Evolutionary conservation across 2,329 filamentous ascomycete genomes (phyloP).

Genomic region (Nectriaceae sp.): DNA sequence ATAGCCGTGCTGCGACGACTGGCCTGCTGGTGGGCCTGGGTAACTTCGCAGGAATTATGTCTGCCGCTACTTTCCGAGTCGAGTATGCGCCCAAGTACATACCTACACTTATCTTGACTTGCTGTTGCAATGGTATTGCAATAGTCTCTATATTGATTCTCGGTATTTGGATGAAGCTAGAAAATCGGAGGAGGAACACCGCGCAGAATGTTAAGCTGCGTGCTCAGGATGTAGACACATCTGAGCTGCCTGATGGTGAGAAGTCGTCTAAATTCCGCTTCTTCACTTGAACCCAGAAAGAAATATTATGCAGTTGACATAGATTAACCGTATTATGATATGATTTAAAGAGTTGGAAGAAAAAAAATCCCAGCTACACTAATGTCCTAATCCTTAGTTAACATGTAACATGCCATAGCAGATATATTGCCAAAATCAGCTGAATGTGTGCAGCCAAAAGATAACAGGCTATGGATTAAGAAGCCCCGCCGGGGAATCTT

Average conservation of each 20-base stretch:
- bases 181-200: conserved; percentile 43
- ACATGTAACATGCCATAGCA: too few species aligned
- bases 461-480: too few species aligned
- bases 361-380: too few species aligned
- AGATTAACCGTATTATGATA: too few species aligned
- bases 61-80: conserved; percentile 42
- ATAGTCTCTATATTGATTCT: conserved; percentile 41
- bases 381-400: too few species aligned
- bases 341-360: too few species aligned
- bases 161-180: conserved; percentile 46
- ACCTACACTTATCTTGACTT: background rate
- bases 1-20: conserved; percentile 43
- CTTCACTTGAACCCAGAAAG: too few species aligned
- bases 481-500: too few species aligned
- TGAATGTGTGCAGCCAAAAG: too few species aligned
- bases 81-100: conserved; percentile 41
- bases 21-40: conserved; percentile 47
- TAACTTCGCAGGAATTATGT: conserved; percentile 47
- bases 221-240: conserved; percentile 41
- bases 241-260: conserved; percentile 39
- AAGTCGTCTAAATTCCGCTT: conserved; percentile 39
- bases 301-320: too few species aligned
- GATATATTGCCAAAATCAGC: too few species aligned
- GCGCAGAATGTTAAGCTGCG: conserved; percentile 36
- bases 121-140: conserved; percentile 41